Percentiles rank a stretch among this genome's conserved stretches.
These are phyloP conservation scores for Rubia occidens DNA, from an alignment of 305 asterid genomes.

Conservation along the genomic window DNA sequence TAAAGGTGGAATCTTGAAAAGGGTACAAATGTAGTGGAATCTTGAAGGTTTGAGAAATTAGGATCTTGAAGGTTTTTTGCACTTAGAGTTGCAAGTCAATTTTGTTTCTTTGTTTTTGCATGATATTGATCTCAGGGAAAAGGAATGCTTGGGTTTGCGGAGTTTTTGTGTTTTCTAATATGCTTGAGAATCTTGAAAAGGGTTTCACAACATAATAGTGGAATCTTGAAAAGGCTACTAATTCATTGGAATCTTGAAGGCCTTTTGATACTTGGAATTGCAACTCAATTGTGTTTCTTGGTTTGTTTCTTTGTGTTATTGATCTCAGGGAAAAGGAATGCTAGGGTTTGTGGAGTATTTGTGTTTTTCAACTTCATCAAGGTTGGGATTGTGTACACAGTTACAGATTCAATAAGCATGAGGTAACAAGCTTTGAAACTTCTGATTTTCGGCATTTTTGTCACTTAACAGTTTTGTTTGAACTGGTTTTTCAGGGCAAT, in stretches of 20 bases:
- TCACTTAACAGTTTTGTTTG: not conserved
- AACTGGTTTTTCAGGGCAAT: slow-evolving; percentile 44
- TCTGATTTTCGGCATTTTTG: not conserved
- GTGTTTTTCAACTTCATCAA: slow-evolving; percentile 45
- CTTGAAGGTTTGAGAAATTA: not conserved
- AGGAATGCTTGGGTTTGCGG: slow-evolving; percentile 46
- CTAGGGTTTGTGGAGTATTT: slow-evolving; percentile 44
- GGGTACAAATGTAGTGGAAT: not conserved
- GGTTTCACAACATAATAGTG: not conserved
- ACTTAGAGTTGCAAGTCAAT: not conserved
- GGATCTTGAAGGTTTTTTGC: not conserved
- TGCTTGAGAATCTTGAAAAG: not conserved
- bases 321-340: slow-evolving; percentile 48
- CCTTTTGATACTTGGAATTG: too few species aligned
- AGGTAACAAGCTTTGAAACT: slow-evolving; percentile 29
- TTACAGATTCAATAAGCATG: slow-evolving; percentile 55
- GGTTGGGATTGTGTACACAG: slow-evolving; percentile 52
- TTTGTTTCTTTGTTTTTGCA: not conserved
- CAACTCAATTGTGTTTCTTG: not conserved
- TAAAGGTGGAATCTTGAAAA: not conserved
- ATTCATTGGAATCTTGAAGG: not conserved
- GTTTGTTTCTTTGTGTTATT: not conserved
- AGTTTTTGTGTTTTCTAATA: slow-evolving; percentile 30
- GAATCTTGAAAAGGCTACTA: not conserved
- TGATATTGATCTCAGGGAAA: slow-evolving; percentile 36